phyloP scores from a whole-genome alignment of 139 green algal genomes.

The Picochlorum sp. region DNA sequence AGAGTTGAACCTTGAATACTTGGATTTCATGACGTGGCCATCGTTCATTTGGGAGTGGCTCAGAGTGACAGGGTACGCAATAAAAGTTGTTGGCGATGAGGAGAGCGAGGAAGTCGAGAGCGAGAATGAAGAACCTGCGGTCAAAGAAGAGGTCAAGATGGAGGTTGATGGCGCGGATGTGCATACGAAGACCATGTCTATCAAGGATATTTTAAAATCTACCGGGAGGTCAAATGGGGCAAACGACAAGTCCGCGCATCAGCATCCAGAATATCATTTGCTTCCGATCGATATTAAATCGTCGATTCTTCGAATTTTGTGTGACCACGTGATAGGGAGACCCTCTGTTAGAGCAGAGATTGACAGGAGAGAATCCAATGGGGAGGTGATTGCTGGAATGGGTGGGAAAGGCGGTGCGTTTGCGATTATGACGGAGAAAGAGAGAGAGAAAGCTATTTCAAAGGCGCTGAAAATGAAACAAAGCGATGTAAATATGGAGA shows the following conservation, averaged over 20 bases:
- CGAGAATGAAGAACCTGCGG: neutral
- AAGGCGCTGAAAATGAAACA: slow-evolving; percentile 15
- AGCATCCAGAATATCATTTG: slow-evolving; percentile 38
- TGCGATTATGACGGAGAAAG: slow-evolving; percentile 34
- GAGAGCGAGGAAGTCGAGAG: slow-evolving; percentile 13
- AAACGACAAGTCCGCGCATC: neutral
- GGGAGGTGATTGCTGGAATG: slow-evolving; percentile 38
- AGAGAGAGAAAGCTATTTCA: slow-evolving; percentile 24
- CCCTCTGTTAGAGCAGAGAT: slow-evolving; percentile 49
- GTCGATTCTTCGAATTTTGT: slow-evolving; percentile 39
- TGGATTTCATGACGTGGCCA: slow-evolving; percentile 65
- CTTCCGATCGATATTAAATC: slow-evolving; percentile 36
- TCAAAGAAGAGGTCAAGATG: neutral
- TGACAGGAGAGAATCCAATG: slow-evolving; percentile 46
- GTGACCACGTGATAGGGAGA: slow-evolving; percentile 48
- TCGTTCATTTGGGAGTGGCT: slow-evolving; percentile 66
- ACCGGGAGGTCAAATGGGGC: neutral
- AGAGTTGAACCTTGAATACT: slow-evolving; percentile 34
- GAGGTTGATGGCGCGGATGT: neutral
- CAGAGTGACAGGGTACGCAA: slow-evolving; percentile 10
- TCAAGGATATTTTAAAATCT: neutral
- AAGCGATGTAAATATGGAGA: slow-evolving; percentile 49
- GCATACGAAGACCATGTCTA: neutral
- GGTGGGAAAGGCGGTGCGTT: slow-evolving; percentile 44
- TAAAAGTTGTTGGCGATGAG: slow-evolving; percentile 13